Evolutionary conservation across 345 rosid species (phyloP), one percentile per base, ranked within the genome.

Genomic region (Dipteronia dyeriana): DNA sequence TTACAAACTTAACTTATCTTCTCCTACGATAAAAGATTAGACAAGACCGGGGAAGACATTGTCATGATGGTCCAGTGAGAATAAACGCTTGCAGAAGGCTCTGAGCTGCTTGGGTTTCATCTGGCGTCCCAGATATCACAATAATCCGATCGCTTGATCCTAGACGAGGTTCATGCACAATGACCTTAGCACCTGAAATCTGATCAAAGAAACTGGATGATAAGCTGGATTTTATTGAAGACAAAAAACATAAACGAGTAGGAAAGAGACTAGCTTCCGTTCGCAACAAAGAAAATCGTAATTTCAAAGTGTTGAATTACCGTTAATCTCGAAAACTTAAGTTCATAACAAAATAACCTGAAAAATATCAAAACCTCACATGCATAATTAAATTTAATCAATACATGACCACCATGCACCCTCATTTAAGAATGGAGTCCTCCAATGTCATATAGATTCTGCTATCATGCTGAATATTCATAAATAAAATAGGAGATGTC

Each of bases 121-220:
- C 97, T 20, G 98, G 97, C 53, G 97, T 89, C 77, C 99, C 99
- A 62, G 97, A 92, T 80, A 96, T 94, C 79, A 96, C 97, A 69
- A 94, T 71, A 82, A 91, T 88, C 86, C 94, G 85, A 85, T 94
- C 97, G 77, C 84, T 85, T 84, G 92, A 84, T 85, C 94, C 98
- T 70, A 81, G 67, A 74, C 72, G 81, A 85, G 94, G 90, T 84
- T 96, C 97, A 64, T 90, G 97, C 84, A 96, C 89, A 47, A 84
- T 82, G 82, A 94, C 97, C 78, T 93, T 94, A 72, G 99, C 99
- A 76, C 99, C 98, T 73, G 99, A 96, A 73, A 92, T 91, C 99
- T 96, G 94, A 85, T 82, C 79, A 72, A 81, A 59, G 76, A 81
- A 81, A 86, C 69, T 75, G 23, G 47, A 83, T 60, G 80, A 70